Percentiles rank a stretch among this genome's conserved stretches.
Conservation (phyloP, 2,329 filamentous ascomycete genomes). For the Colletotrichum tabaci region DNA sequence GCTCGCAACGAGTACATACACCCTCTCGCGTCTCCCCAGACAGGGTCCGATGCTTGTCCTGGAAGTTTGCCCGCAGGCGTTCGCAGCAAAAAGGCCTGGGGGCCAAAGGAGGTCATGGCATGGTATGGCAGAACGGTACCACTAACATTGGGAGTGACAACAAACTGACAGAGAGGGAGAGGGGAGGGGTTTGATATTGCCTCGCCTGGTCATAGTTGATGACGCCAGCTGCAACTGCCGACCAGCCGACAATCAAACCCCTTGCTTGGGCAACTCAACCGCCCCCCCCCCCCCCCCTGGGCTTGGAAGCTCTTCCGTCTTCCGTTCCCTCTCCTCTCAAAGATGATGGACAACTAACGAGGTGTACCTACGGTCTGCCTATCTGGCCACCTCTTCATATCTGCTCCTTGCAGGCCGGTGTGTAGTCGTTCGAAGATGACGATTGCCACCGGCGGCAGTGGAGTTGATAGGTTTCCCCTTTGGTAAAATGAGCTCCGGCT, state of each 20-base stretch:
- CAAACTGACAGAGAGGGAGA: too few relatives aligned
- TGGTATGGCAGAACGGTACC: not conserved
- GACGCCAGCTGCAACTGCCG: constrained; percentile 28
- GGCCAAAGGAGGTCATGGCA: not conserved
- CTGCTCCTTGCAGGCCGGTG: constrained; percentile 7
- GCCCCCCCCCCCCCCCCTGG: too few relatives aligned
- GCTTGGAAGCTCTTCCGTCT: too few relatives aligned
- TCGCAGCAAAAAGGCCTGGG: constrained; percentile 22
- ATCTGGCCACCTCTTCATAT: not conserved
- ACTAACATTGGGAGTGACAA: not conserved
- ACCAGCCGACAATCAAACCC: not conserved
- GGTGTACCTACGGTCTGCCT: too few relatives aligned
- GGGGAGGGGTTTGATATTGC: not conserved
- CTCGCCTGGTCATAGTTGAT: constrained; percentile 4
- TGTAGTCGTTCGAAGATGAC: constrained; percentile 24
- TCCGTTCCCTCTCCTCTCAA: too few relatives aligned
- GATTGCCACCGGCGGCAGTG: constrained; percentile 12
- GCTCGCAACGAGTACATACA: too few relatives aligned
- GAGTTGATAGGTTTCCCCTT: constrained; percentile 1
- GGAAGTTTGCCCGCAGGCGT: constrained; percentile 32
- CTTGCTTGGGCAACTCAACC: too few relatives aligned
- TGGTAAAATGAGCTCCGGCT: constrained; percentile 12
- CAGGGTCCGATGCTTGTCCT: constrained; percentile 6
- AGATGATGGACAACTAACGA: too few relatives aligned
- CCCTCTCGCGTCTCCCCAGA: constrained; percentile 7